Base-by-base conservation (phyloP, 371 early-diverging fungal species). In the Mucor sp. region DNA sequence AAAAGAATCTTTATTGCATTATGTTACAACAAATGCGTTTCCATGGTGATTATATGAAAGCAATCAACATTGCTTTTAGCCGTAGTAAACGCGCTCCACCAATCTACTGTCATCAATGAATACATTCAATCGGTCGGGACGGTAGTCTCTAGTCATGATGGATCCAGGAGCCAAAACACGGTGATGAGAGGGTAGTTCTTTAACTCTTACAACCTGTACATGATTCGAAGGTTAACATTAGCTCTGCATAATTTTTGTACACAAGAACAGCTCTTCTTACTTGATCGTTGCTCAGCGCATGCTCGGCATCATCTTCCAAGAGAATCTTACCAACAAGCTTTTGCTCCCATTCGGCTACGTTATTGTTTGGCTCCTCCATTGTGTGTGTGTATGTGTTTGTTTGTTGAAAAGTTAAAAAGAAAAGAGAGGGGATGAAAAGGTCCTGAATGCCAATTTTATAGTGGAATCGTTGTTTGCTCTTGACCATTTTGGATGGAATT, bases 81-180 rank as follows among this genome's bases (percentile, higher is more conserved):
- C 77, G 58, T 65, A 77, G 41, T 71, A 60, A 6, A 74, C 77
- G 43, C 58, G 57, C 5, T 44, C 56, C 0, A 78, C 65, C 43
- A 59, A 60, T 25, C 63, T 63, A 27, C 58, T 68, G 0, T 65
- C 41, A 56, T 78, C 77, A 12, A 83, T 59, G 47, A 69, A 60
- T 0, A 83, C 66, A 59, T 83, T 83, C n/a, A 83, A 50, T 17
- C 83, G 68, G 0, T 77, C 74, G 14, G 72, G 68, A 15, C 70
- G 65, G 47, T 59, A 80, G 28, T 83, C 83, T 76, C 72, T 74
- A 0, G 83, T 80, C 43, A 69, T 50, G 0, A 72, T 32, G 1
- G 66, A 19, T 17, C 70, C 66, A 3, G 72, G 75, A 7, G 62
- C 32, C 8, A 80, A 27, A 39, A 83, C 58, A 0, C 83, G 74